phyloP scores from a whole-genome alignment of 805 yeast genomes.

The Pichia rugopelliculosa region DNA sequence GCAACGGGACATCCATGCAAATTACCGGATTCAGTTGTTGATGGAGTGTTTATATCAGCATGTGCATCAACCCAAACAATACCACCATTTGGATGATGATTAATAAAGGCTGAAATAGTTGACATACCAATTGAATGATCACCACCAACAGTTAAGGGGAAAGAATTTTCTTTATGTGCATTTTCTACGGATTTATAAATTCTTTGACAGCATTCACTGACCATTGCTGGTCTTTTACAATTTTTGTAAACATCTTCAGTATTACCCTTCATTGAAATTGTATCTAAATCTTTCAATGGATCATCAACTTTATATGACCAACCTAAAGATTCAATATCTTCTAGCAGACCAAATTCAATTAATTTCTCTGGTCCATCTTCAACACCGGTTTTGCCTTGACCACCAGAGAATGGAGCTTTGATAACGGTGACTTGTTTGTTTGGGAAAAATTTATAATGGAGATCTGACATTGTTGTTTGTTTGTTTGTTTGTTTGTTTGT shows the following conservation, averaged over 20 bases:
- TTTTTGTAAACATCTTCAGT: conserved; percentile 44
- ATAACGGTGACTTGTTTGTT: conserved; percentile 58
- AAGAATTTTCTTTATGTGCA: conserved; percentile 39
- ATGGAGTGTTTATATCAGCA: conserved; percentile 91
- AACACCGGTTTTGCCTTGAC: conserved; percentile 91
- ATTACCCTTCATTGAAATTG: conserved; percentile 36
- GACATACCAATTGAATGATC: conserved; percentile 96
- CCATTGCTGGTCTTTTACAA: conserved; percentile 69
- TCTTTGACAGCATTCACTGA: conserved; percentile 59
- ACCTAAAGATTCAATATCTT: conserved; percentile 58
- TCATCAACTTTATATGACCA: conserved; percentile 54
- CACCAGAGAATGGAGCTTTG: conserved; percentile 91
- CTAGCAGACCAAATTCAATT: conserved; percentile 60
- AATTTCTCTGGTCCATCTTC: conserved; percentile 88
- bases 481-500: background rate
- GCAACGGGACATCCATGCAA: conserved; percentile 96
- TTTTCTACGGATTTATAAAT: conserved; percentile 54
- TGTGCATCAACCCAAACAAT: conserved; percentile 97
- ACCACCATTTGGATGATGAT: conserved; percentile 78
- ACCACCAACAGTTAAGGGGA: conserved; percentile 89
- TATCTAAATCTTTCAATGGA: conserved; percentile 46
- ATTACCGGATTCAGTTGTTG: conserved; percentile 78
- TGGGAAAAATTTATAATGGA: conserved; percentile 46
- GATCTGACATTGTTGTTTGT: conserved; percentile 1
- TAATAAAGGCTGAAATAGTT: conserved; percentile 78